Evolutionary conservation across 306 rosid species (phyloP).

Genomic region (Medicago ruthenica): DNA sequence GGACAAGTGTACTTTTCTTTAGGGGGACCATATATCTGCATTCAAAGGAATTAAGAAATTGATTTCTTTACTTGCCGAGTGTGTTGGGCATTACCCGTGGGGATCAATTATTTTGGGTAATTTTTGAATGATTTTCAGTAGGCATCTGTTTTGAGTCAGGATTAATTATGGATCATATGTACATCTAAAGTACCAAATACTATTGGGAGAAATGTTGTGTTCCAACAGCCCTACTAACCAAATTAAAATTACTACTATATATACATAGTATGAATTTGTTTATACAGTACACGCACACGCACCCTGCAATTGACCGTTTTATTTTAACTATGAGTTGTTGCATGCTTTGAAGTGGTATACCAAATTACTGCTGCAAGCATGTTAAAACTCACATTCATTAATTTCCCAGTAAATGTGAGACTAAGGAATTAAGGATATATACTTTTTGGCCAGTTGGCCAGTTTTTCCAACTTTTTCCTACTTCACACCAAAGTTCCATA

Average conservation of each 20-base stretch:
- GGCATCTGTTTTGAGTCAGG: neutral
- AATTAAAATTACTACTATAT: neutral
- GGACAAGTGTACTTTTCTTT: conserved; percentile 5
- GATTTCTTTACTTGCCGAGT: neutral
- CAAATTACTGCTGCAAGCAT: neutral
- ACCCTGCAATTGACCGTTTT: too few species aligned
- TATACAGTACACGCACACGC: too few species aligned
- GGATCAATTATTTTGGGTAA: neutral
- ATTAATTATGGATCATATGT: neutral
- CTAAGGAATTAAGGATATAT: too few species aligned
- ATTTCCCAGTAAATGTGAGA: too few species aligned
- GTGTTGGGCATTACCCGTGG: neutral
- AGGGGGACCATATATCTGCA: neutral
- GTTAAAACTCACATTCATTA: neutral
- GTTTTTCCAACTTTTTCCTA: too few species aligned
- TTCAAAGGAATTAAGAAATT: neutral
- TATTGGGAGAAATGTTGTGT: neutral
- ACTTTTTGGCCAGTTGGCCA: too few species aligned
- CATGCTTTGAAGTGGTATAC: neutral
- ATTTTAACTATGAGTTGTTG: too few species aligned
- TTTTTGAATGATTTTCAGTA: neutral
- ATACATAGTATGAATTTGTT: neutral
- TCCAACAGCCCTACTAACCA: neutral
- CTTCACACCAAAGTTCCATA: too few species aligned
- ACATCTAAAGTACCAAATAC: neutral